A percentile compares a stretch with the other conserved stretches of the same genome.
These are phyloP conservation scores for Cymbopogon flexuosus DNA, from an alignment of 202 grass and related monocot species.

Conservation along the genomic window DNA sequence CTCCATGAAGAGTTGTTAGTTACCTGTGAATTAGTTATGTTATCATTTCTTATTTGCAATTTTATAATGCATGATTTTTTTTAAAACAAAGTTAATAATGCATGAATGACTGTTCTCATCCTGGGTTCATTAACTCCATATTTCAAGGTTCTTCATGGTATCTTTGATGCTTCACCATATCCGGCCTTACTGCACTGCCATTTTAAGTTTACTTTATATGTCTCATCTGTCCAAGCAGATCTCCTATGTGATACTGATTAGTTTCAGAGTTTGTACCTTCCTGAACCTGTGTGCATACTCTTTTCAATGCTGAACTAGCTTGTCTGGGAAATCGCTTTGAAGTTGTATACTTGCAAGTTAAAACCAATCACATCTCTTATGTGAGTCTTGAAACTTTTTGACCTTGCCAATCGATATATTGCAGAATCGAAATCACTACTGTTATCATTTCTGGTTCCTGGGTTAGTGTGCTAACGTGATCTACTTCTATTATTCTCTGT, in stretches of 20 bases:
- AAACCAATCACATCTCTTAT: background rate
- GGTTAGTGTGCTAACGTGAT: slow-evolving; percentile 9
- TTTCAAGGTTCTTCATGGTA: background rate
- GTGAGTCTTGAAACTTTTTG: slow-evolving; percentile 24
- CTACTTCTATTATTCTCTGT: slow-evolving; percentile 5
- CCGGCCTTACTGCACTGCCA: background rate
- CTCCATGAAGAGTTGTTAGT: background rate
- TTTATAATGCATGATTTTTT: background rate
- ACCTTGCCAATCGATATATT: slow-evolving; percentile 28
- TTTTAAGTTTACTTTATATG: background rate
- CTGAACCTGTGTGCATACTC: background rate
- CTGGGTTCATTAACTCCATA: background rate
- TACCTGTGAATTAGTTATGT: background rate
- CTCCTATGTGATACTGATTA: background rate
- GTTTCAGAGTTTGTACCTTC: background rate
- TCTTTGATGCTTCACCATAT: background rate
- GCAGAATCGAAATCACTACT: slow-evolving; percentile 21
- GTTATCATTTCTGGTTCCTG: slow-evolving; percentile 27
- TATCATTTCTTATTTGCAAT: background rate
- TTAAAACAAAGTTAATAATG: too few relatives aligned
- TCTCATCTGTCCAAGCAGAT: background rate
- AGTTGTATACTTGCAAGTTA: background rate
- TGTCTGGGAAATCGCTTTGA: background rate
- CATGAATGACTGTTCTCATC: background rate
- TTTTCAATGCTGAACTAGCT: background rate